phyloP scores from a whole-genome alignment of 1,284 basidiomycete species.

The Somion occarium region DNA sequence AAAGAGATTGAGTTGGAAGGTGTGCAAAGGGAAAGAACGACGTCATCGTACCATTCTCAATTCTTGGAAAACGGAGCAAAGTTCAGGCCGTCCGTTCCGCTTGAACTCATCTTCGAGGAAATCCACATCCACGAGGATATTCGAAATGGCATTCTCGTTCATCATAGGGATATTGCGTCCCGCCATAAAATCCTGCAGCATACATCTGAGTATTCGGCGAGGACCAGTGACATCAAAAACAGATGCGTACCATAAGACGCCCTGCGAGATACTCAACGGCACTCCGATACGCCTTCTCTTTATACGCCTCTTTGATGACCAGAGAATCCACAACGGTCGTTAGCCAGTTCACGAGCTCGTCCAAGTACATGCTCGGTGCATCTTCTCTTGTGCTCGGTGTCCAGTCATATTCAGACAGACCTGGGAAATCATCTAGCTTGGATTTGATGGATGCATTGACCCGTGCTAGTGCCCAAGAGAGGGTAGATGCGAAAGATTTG shows the following conservation, averaged over 20 bases:
- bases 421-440: constrained; percentile 97
- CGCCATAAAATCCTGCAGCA: constrained; percentile 67
- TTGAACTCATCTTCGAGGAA: constrained; percentile 84
- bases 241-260: constrained; percentile 70
- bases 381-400: constrained; percentile 63
- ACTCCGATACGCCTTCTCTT: constrained; percentile 83
- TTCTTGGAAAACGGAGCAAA: constrained; percentile 77
- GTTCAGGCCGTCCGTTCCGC: constrained; percentile 63
- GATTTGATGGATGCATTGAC: constrained; percentile 83
- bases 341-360: constrained; percentile 95
- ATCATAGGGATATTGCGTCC: constrained; percentile 74
- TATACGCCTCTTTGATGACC: constrained; percentile 78
- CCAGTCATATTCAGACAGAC: constrained; percentile 94
- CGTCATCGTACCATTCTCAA: constrained; percentile 64
- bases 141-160: constrained; percentile 86
- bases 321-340: constrained; percentile 95
- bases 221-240: background rate
- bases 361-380: constrained; percentile 87
- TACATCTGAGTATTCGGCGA: constrained; percentile 4
- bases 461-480: constrained; percentile 69
- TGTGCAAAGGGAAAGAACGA: background rate
- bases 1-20: constrained; percentile 5
- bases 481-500: constrained; percentile 64
- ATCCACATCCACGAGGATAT: constrained; percentile 77
- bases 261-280: constrained; percentile 85